Evolutionary conservation across 2,329 filamentous ascomycete species (phyloP).

Genomic region (Aschersonia sp.): DNA sequence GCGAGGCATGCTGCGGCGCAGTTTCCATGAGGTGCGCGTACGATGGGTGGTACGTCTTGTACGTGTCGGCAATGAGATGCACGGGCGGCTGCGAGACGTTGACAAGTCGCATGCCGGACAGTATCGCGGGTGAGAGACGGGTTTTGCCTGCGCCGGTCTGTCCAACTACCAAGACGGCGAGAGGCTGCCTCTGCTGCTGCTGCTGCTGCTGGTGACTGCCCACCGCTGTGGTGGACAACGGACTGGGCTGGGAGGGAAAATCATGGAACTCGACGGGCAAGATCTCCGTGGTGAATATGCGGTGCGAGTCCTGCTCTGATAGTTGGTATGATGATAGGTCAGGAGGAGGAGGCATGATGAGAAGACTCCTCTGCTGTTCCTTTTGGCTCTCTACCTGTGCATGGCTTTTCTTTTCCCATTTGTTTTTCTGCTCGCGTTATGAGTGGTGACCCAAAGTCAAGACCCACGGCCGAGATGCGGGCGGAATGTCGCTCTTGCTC

Average conservation of each 20-base stretch:
- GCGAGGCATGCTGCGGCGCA: slow-evolving; percentile 19
- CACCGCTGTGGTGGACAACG: not conserved
- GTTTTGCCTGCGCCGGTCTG: slow-evolving; percentile 36
- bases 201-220: slow-evolving; percentile 1
- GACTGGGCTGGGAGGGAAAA: slow-evolving; percentile 3
- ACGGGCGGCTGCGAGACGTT: slow-evolving; percentile 6
- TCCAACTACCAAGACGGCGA: slow-evolving; percentile 28
- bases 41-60: slow-evolving; percentile 31
- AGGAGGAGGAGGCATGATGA: slow-evolving; percentile 8
- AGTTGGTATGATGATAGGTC: slow-evolving; percentile 18
- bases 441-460: no score
- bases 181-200: slow-evolving; percentile 9
- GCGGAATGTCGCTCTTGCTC: no score
- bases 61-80: slow-evolving; percentile 33
- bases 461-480: no score
- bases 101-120: slow-evolving; percentile 13
- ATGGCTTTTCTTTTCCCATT: no score
- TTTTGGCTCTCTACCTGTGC: no score
- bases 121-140: slow-evolving; percentile 23
- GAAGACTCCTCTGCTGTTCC: not conserved
- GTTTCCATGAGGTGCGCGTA: slow-evolving; percentile 18
- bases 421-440: no score
- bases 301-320: slow-evolving; percentile 12
- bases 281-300: slow-evolving; percentile 16
- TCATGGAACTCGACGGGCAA: slow-evolving; percentile 18